Base-by-base conservation (phyloP, 2,329 filamentous ascomycete species). In the Amesomyces nigricolor region DNA sequence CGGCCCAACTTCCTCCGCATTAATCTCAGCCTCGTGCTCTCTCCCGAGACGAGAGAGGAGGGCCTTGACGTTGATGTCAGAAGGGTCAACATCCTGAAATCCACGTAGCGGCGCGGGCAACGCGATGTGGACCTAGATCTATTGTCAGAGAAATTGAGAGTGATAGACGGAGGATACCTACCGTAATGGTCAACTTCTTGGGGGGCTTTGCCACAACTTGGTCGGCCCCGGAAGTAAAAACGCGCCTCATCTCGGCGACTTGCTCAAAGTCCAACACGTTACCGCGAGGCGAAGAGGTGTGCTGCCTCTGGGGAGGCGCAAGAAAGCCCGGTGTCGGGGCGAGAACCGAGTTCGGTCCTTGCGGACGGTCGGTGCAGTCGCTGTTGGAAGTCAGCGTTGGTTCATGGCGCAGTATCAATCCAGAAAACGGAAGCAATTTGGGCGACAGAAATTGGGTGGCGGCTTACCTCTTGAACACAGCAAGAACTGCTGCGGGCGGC, bases 41-140 rank as follows among this genome's bases (percentile, higher is more conserved):
- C 10, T 17, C 26, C 46, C 52, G 3, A 62, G 53, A 13, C 56
- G 51, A 6, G 44, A 17, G 32, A 63, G 10, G 4, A 53, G 10
- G 1, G 51, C 42, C 22, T 43, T 30, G 26, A 54, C 19, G 29
- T 58, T 53, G 19, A 50, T 38, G 32, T 59, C 50, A 7, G 45
- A 43, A 2, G 48, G 53, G 39, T 63, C 60, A 44, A 61, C 11
- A 26, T 57, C 51, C 39, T 57, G 57, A 51, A 50, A 61, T 6
- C 60, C 55, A 22, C 50, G 59, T n/a, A 29, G 19, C 10, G 51
- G 38, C 32, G 35, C 29, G 8, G 60, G 55, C 51, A 57, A 47
- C 2, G 30, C 14, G 19, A 61, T 7, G 7, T 55, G 26, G 9
- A 58, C 38, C 60, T 62, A 51, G 39, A 19, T 10, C 32, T 1